Percentiles rank a stretch among this genome's conserved stretches.
These are phyloP conservation scores for Clausena lansium DNA, from an alignment of 345 rosid species.

Conservation along the genomic window DNA sequence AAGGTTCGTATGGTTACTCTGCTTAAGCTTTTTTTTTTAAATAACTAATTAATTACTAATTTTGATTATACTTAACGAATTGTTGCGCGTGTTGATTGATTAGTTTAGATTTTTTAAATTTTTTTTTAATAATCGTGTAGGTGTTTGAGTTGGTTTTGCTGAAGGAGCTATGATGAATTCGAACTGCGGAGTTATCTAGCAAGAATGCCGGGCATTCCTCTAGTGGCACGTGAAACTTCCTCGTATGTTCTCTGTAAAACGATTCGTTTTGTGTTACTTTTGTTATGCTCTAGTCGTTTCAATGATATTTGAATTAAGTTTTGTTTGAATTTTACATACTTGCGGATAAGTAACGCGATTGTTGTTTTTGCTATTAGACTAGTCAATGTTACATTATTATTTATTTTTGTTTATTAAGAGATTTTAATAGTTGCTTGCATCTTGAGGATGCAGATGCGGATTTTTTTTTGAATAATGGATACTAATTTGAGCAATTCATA, in stretches of 20 bases:
- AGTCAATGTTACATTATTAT: neutral
- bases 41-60: neutral
- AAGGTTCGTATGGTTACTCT: neutral
- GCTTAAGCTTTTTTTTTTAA: neutral
- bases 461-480: too few species aligned
- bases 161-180: slow-evolving; percentile 43
- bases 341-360: neutral
- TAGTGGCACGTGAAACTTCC: slow-evolving; percentile 72
- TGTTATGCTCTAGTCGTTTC: neutral
- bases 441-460: neutral
- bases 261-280: neutral
- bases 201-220: slow-evolving; percentile 95
- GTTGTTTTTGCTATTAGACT: neutral
- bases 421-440: neutral
- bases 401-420: neutral
- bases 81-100: neutral
- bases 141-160: neutral
- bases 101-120: neutral
- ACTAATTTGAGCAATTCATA: too few species aligned
- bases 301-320: neutral
- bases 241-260: slow-evolving; percentile 45
- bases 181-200: slow-evolving; percentile 27
- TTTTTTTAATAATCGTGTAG: neutral
- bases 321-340: neutral
- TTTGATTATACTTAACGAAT: neutral